Evolutionary conservation across 208 protist species (phyloP).

Genomic region (Porcisia hertigi): DNA sequence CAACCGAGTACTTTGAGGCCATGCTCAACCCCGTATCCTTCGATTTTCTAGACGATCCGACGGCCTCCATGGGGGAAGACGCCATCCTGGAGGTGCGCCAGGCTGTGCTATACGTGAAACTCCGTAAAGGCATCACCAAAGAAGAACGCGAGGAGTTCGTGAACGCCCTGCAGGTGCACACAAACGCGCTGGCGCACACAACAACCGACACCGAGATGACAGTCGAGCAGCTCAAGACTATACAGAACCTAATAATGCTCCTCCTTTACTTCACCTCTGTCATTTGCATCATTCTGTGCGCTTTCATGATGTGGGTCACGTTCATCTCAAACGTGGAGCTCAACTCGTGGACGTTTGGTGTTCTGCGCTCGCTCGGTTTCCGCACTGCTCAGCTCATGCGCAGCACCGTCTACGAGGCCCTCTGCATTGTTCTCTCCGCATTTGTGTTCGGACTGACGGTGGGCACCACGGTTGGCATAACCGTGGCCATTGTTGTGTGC

Average conservation of each 20-base stretch:
- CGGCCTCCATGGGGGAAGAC: conserved; percentile 3
- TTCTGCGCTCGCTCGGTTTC: conserved; percentile 94
- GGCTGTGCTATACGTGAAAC: conserved; percentile 65
- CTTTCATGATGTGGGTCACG: conserved; percentile 95
- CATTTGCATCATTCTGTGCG: conserved; percentile 90
- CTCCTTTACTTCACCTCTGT: conserved; percentile 95
- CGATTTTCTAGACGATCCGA: conserved; percentile 30
- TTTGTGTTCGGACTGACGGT: conserved; percentile 78
- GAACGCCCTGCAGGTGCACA: conserved; percentile 81
- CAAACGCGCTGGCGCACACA: conserved; percentile 51
- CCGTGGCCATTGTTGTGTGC: conserved; percentile 86
- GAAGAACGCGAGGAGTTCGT: conserved; percentile 64
- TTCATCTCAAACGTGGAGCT: conserved; percentile 96
- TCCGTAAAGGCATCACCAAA: conserved; percentile 37
- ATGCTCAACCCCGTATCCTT: conserved; percentile 49
- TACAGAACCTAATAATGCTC: conserved; percentile 76
- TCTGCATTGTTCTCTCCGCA: conserved; percentile 91
- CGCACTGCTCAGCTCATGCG: conserved; percentile 77
- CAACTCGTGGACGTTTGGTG: conserved; percentile 94
- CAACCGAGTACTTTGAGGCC: conserved; percentile 46
- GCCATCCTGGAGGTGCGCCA: conserved; percentile 49
- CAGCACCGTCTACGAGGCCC: conserved; percentile 93
- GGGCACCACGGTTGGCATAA: conserved; percentile 79
- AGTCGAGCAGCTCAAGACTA: conserved; percentile 44
- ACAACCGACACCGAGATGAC: conserved; percentile 46